Percentiles rank a stretch among this genome's conserved stretches.
phyloP scores from a whole-genome alignment of 2,329 filamentous ascomycete species.

The Periglandula ipomoeae region DNA sequence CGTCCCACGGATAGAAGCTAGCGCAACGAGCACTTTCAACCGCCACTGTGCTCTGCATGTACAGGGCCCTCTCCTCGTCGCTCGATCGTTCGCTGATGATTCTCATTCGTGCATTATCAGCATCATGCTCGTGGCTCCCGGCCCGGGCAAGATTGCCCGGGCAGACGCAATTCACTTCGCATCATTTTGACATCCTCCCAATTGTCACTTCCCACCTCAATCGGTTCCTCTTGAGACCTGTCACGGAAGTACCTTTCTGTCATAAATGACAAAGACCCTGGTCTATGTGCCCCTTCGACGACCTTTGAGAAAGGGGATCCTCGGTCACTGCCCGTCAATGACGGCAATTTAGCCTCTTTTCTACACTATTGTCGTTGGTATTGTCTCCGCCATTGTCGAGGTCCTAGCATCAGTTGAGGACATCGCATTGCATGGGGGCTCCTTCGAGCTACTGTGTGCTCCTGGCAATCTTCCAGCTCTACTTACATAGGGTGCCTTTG shows the following conservation, averaged over 20 bases:
- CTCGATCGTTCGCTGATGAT: neutral
- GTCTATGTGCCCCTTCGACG: neutral
- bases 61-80: neutral
- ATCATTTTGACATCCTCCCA: neutral
- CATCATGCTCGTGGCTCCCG: neutral
- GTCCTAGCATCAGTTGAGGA: neutral
- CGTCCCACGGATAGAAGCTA: neutral
- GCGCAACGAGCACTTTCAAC: neutral
- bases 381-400: conserved; percentile 7
- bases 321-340: neutral
- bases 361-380: conserved; percentile 4
- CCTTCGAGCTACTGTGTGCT: neutral
- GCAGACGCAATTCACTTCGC: neutral
- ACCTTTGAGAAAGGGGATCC: neutral
- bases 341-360: neutral
- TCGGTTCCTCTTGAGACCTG: neutral
- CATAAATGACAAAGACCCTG: neutral
- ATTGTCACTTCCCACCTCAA: neutral
- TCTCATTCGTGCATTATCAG: neutral
- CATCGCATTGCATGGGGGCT: neutral
- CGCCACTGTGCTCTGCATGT: too few species aligned
- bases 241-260: neutral
- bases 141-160: neutral
- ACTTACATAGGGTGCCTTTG: too few species aligned
- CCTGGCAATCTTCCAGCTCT: too few species aligned